Percentiles rank a stretch among this genome's conserved stretches.
phyloP scores from a whole-genome alignment of 2,329 filamentous ascomycete species.

The Fusarium nodosum region DNA sequence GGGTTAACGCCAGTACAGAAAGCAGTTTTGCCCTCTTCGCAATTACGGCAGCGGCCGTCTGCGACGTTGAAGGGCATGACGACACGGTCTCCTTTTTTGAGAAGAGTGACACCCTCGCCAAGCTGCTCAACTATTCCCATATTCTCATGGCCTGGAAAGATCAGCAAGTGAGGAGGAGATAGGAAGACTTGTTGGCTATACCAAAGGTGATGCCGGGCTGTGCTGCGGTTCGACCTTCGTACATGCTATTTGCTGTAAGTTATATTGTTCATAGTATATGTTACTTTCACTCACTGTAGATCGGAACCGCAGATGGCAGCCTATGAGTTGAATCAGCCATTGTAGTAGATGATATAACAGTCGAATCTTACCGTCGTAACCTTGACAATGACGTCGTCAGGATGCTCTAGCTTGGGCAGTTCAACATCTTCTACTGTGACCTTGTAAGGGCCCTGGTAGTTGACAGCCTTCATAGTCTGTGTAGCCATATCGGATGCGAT shows the following conservation, averaged over 20 bases:
- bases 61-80: constrained; percentile 76
- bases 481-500: constrained; percentile 39
- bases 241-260: constrained; percentile 63
- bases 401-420: constrained; percentile 70
- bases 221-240: constrained; percentile 74
- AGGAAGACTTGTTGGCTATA: constrained; percentile 34
- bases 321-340: constrained; percentile 38
- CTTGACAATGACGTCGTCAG: constrained; percentile 75
- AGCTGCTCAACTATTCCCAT: constrained; percentile 70
- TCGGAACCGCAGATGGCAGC: constrained; percentile 68
- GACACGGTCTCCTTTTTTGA: constrained; percentile 73
- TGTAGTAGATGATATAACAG: not conserved
- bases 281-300: constrained; percentile 55
- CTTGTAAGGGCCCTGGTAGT: constrained; percentile 72
- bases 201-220: constrained; percentile 72
- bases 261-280: not conserved
- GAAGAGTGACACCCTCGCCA: constrained; percentile 69
- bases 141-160: constrained; percentile 64
- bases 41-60: constrained; percentile 73
- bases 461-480: constrained; percentile 70
- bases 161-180: not conserved
- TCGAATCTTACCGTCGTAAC: constrained; percentile 68
- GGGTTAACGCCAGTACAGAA: constrained; percentile 71
- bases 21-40: constrained; percentile 73
- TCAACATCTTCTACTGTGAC: constrained; percentile 73